These are phyloP conservation scores for Hypoxylon rubiginosum DNA, from an alignment of 2,329 filamentous ascomycete species.

Conservation along the genomic window DNA sequence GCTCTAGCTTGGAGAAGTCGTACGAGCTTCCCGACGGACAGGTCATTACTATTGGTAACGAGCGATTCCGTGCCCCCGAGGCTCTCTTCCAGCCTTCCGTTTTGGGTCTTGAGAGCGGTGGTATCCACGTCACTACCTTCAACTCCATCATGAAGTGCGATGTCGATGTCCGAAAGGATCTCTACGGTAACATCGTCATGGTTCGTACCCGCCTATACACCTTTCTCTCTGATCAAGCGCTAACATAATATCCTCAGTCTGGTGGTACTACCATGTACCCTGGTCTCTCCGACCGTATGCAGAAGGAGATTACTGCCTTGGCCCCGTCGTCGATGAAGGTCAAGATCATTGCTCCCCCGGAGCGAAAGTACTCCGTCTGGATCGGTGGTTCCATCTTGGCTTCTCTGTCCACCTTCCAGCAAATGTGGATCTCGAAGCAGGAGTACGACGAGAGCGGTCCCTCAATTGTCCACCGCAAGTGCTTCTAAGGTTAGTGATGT, in stretches of 20 bases:
- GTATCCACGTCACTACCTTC: conserved; percentile 99
- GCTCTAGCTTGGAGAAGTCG: conserved; percentile 98
- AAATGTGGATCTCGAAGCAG: conserved; percentile 99
- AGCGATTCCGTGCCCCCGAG: conserved; percentile 99
- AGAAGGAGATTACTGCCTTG: conserved; percentile 99
- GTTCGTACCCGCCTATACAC: conserved; percentile 68
- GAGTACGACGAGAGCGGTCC: conserved; percentile 99
- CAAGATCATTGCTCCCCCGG: conserved; percentile 99
- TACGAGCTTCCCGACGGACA: conserved; percentile 99
- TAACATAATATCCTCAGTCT: conserved; percentile 73
- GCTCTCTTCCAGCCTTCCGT: conserved; percentile 99
- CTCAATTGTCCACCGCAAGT: conserved; percentile 99
- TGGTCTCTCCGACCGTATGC: conserved; percentile 99
- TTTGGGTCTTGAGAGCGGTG: conserved; percentile 96
- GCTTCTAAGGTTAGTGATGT: conserved; percentile 86
- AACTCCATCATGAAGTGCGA: conserved; percentile 99
- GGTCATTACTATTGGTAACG: conserved; percentile 99
- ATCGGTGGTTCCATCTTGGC: conserved; percentile 99
- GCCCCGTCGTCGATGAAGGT: conserved; percentile 99
- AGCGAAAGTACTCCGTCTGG: conserved; percentile 99
- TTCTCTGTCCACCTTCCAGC: conserved; percentile 99
- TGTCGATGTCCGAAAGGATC: conserved; percentile 99
- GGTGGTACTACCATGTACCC: conserved; percentile 99
- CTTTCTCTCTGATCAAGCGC: conserved; percentile 33
- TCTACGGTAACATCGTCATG: conserved; percentile 99